Evolutionary conservation across 371 early-diverging fungal genomes (phyloP).

Genomic region (Lichtheimia hyalospora): DNA sequence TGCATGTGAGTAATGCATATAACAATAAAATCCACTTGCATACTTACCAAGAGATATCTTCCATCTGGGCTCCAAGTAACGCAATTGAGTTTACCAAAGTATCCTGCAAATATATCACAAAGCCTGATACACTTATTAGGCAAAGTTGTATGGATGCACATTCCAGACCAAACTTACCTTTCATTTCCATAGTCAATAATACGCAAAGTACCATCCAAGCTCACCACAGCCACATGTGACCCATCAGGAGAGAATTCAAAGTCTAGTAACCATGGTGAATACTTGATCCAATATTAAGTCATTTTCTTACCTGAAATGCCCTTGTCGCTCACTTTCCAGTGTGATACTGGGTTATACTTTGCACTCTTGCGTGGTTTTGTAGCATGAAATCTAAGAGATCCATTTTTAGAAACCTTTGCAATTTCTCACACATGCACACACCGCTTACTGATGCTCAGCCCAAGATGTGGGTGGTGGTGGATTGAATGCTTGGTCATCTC

Average conservation of each 20-base stretch:
- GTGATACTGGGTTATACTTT: conserved; percentile 76
- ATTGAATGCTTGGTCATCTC: conserved; percentile 10
- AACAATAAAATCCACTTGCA: background rate
- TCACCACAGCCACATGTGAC: conserved; percentile 76
- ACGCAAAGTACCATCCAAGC: conserved; percentile 76
- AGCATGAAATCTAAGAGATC: conserved; percentile 14
- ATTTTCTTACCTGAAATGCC: conserved; percentile 62
- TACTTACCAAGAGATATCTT: conserved; percentile 82
- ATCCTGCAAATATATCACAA: conserved; percentile 71
- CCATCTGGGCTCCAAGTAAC: conserved; percentile 94
- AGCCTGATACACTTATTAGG: conserved; percentile 30
- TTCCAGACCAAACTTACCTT: conserved; percentile 24
- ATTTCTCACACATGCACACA: background rate
- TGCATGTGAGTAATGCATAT: background rate
- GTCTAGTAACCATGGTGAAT: conserved; percentile 32
- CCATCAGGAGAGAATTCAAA: conserved; percentile 88
- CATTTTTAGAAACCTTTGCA: too few species aligned
- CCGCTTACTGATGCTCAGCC: conserved; percentile 15
- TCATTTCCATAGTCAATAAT: conserved; percentile 77
- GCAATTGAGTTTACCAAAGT: conserved; percentile 87
- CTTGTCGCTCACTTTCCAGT: conserved; percentile 70
- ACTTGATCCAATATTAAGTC: background rate
- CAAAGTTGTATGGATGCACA: conserved; percentile 1
- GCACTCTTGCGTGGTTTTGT: conserved; percentile 19
- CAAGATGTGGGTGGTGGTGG: conserved; percentile 9